Evolutionary conservation across 805 yeast genomes (phyloP).

Genomic region (Yamadazyma tumulicola): DNA sequence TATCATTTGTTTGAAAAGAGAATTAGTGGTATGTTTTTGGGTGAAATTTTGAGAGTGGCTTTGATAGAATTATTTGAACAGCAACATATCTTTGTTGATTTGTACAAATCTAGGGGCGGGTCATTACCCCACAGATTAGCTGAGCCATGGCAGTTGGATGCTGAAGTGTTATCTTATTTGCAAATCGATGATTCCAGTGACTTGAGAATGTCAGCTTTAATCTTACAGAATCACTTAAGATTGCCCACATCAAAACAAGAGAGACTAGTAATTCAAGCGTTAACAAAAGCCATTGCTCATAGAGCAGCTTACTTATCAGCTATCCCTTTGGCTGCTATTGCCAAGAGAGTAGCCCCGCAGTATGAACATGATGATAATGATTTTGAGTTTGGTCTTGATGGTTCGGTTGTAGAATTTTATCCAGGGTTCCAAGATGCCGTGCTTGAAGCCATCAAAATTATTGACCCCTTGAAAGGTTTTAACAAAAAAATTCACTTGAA

Average conservation of each 20-base stretch:
- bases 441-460: conserved; percentile 69
- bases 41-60: conserved; percentile 78
- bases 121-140: conserved; percentile 60
- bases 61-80: conserved; percentile 63
- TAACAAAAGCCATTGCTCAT: conserved; percentile 76
- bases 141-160: conserved; percentile 73
- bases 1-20: conserved; percentile 92
- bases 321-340: conserved; percentile 84
- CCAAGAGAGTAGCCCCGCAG: conserved; percentile 59
- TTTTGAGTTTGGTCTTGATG: conserved; percentile 94
- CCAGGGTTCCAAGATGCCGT: conserved; percentile 84
- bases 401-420: conserved; percentile 88
- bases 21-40: conserved; percentile 88
- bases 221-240: conserved; percentile 63
- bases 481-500: conserved; percentile 72
- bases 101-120: conserved; percentile 36
- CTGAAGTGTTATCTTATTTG: conserved; percentile 81
- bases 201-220: conserved; percentile 65
- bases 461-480: conserved; percentile 70
- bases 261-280: conserved; percentile 64
- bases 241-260: conserved; percentile 69
- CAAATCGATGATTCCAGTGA: conserved; percentile 81
- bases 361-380: conserved; percentile 51
- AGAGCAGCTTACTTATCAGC: conserved; percentile 91
- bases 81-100: conserved; percentile 58